Evolutionary conservation across 495 filamentous ascomycete species (phyloP).

Genomic region (Halenospora varia): DNA sequence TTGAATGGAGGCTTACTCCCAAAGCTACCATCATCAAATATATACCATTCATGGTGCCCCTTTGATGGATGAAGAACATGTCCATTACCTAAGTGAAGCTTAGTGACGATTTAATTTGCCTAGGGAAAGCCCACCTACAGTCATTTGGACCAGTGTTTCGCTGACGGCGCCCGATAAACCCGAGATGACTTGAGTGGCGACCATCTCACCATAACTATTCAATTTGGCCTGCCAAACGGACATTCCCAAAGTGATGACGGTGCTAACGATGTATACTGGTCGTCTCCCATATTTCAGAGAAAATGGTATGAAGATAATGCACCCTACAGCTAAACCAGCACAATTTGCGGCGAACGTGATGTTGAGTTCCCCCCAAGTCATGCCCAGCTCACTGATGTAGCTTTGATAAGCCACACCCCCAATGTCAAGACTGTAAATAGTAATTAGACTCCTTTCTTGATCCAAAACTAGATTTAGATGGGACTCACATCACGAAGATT

Average conservation of each 20-base stretch:
- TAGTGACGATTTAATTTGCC: constrained; percentile 26
- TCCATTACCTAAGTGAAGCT: constrained; percentile 42
- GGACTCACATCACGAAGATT: neutral
- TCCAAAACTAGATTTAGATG: too few relatives aligned
- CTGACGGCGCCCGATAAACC: constrained; percentile 2
- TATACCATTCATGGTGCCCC: constrained; percentile 36
- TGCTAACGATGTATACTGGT: constrained; percentile 35
- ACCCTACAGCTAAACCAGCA: constrained; percentile 37
- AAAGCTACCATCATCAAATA: constrained; percentile 33
- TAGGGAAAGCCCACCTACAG: neutral
- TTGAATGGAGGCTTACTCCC: constrained; percentile 24
- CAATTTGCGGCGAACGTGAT: constrained; percentile 32
- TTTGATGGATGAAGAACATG: constrained; percentile 47
- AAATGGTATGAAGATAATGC: constrained; percentile 41
- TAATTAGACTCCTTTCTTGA: neutral
- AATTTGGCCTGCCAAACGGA: constrained; percentile 4
- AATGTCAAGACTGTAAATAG: neutral
- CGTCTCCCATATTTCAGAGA: constrained; percentile 42
- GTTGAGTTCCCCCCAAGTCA: constrained; percentile 33
- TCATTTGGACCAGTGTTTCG: constrained; percentile 7
- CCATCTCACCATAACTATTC: neutral
- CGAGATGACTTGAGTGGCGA: neutral
- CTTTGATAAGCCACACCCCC: constrained; percentile 31
- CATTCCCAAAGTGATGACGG: neutral
- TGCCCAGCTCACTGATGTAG: constrained; percentile 33